phyloP scores from a whole-genome alignment of 768 basidiomycete genomes.

The Kwoniella europaea region DNA sequence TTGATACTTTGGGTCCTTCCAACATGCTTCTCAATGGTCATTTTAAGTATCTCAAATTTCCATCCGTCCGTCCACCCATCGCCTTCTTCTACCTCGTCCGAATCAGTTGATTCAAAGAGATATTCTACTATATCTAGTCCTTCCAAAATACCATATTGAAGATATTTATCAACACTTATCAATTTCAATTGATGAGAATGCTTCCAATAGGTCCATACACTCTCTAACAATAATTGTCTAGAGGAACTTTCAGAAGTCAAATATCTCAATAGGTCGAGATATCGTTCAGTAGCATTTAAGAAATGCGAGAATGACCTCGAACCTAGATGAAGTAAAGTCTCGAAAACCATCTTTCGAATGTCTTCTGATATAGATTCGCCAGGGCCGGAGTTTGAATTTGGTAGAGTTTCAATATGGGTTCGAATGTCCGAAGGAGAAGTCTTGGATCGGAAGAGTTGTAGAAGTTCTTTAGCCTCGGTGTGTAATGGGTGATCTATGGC shows the following conservation, averaged over 20 bases:
- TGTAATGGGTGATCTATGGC: constrained; percentile 73
- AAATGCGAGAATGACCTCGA: constrained; percentile 96
- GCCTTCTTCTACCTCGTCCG: constrained; percentile 58
- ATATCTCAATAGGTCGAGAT: constrained; percentile 64
- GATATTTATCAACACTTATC: constrained; percentile 95
- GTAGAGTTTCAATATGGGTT: constrained; percentile 71
- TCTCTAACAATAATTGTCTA: constrained; percentile 67
- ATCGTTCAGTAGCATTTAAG: constrained; percentile 95
- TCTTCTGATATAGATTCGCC: constrained; percentile 70
- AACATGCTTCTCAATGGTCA: constrained; percentile 85
- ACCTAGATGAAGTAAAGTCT: constrained; percentile 88
- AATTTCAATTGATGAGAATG: constrained; percentile 81
- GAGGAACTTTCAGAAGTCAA: constrained; percentile 66
- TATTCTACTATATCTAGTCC: constrained; percentile 87
- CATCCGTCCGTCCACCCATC: constrained; percentile 64
- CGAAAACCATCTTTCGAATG: constrained; percentile 78
- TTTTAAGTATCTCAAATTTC: constrained; percentile 79
- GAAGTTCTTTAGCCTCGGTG: constrained; percentile 76
- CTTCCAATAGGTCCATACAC: constrained; percentile 79
- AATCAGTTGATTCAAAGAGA: constrained; percentile 65
- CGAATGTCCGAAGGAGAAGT: constrained; percentile 74
- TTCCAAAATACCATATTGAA: constrained; percentile 98
- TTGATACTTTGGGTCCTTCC: constrained; percentile 80
- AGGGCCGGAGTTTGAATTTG: constrained; percentile 68
- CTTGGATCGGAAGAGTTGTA: constrained; percentile 76